Percentiles rank a stretch among this genome's conserved stretches.
These are phyloP conservation scores for Pseudozyma sp. DNA, from an alignment of 1,284 basidiomycete species.

Conservation along the genomic window DNA sequence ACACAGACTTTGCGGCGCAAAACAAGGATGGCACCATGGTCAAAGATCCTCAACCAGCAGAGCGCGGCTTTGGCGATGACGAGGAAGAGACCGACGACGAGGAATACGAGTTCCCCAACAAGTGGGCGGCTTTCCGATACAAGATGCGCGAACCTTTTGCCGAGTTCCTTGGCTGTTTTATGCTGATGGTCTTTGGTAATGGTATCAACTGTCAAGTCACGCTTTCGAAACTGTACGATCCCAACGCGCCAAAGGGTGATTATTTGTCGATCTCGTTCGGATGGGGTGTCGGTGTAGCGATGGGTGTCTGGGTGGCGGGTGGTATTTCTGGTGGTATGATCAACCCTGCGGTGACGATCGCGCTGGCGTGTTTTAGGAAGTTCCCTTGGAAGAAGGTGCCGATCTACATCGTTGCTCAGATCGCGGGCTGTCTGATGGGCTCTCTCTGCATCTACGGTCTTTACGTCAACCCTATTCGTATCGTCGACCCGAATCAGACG, in stretches of 20 bases:
- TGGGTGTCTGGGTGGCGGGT: constrained; percentile 61
- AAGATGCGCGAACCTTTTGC: constrained; percentile 59
- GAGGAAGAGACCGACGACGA: constrained; percentile 29
- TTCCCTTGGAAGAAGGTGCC: constrained; percentile 87
- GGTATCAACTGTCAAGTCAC: constrained; percentile 63
- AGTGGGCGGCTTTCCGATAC: constrained; percentile 55
- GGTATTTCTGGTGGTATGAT: constrained; percentile 61
- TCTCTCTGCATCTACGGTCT: constrained; percentile 79
- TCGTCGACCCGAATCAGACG: constrained; percentile 58
- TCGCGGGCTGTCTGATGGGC: constrained; percentile 79
- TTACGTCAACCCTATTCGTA: constrained; percentile 79
- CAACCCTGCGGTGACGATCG: constrained; percentile 72
- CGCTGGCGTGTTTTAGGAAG: constrained; percentile 77
- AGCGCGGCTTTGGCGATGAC: constrained; percentile 25
- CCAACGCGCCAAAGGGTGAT: constrained; percentile 41
- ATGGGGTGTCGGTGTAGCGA: constrained; percentile 63
- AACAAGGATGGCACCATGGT: constrained; percentile 2
- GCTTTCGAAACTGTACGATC: constrained; percentile 48
- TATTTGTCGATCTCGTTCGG: constrained; percentile 60
- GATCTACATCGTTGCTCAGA: constrained; percentile 78
- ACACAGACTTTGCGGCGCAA: background rate
- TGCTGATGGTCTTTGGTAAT: constrained; percentile 61
- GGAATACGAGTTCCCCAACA: constrained; percentile 53
- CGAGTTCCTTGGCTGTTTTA: constrained; percentile 58
- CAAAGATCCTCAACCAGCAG: constrained; percentile 31